phyloP scores from a whole-genome alignment of 75 land plant species.

The Cryptomeria japonica region DNA sequence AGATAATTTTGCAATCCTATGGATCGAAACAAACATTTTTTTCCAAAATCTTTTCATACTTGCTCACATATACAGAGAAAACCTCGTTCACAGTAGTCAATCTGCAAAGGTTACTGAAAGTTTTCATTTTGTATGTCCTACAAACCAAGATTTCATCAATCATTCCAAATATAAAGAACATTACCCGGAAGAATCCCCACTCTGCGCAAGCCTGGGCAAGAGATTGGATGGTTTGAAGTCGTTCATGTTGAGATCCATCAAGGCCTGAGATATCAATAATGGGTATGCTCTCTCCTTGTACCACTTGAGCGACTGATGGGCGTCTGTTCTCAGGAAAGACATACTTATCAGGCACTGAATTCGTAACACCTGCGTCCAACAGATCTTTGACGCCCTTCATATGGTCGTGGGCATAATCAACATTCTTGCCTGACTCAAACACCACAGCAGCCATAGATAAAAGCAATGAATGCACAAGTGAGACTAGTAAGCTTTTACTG shows the following conservation, averaged over 20 bases:
- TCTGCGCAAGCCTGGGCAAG: conserved; percentile 57
- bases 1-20: too few species aligned
- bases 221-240: conserved; percentile 19
- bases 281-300: conserved; percentile 43
- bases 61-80: too few species aligned
- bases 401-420: not conserved
- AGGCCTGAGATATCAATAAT: conserved; percentile 53
- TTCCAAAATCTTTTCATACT: too few species aligned
- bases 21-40: too few species aligned
- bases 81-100: too few species aligned
- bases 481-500: too few species aligned
- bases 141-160: not conserved
- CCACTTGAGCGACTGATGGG: conserved; percentile 42
- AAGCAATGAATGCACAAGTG: too few species aligned
- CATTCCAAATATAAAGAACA: not conserved
- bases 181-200: conserved; percentile 85
- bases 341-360: conserved; percentile 46
- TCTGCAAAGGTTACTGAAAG: not conserved
- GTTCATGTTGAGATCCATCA: conserved; percentile 15
- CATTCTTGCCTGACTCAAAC: too few species aligned
- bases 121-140: not conserved
- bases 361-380: not conserved
- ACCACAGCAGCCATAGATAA: too few species aligned
- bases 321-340: conserved; percentile 60
- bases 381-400: not conserved